Evolutionary conservation across 768 basidiomycete genomes (phyloP), one percentile per base, ranked within the genome.

Genomic region (Mycena latifolia): DNA sequence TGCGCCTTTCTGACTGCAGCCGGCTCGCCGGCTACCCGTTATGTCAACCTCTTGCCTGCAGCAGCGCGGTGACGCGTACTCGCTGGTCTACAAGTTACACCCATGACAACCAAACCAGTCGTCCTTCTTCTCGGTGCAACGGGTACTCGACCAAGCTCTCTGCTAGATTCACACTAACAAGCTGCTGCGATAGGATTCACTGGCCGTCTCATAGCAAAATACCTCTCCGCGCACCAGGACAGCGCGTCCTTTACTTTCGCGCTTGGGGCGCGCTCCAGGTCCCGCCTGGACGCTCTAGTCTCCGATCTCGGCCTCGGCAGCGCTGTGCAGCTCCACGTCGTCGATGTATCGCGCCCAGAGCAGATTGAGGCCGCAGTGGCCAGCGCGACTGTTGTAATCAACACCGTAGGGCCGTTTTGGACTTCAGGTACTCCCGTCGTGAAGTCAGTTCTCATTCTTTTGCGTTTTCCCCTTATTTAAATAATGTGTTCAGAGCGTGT

Each of bases 321-420:
- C 17, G 80, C 80, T 10, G 81, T 91, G 63, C 75, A 74, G 47
- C 67, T 79, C 29, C 80, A 89, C 24, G 77, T 86, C 39, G 80
- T 92, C 15, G 92, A 95, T 67, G 86, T 93, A 10, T 81, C 84
- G 11, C 81, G 87, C 11, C 72, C 71, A 6, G 77, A 80, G 14
- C 82, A 88, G 29, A 76, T 95, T 4, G 88, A 91, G 54, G 76
- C 72, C 2, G 86, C 81, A 2, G 89, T 95, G 18, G 84, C 82
- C 71, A 74, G 75, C 20, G 81, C 87, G 7, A 84, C 84, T 50
- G 89, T 95, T 22, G 86, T 96, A 58, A 89, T 95, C 63, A 94
- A 92, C 72, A 80, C 89, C 31, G 86, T 92, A 33, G 94, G 94
- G 1, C 93, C 93, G 2, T 95, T 85, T 74, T 89, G 87, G 85